Conservation (phyloP, 78 protist species). For the Polysphondylium violaceum region DNA sequence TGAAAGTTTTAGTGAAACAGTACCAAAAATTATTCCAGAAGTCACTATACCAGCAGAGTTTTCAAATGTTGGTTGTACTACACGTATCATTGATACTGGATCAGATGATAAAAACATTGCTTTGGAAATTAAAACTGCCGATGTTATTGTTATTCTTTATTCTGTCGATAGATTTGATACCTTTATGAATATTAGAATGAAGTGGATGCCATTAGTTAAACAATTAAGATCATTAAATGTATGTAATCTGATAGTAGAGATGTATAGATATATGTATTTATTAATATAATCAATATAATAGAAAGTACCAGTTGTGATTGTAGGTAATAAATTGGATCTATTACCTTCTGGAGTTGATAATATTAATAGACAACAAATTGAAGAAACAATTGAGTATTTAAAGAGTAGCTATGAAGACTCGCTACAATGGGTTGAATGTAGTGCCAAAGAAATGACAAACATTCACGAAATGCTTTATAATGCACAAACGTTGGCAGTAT, state of each 20-base stretch:
- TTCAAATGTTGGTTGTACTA: neutral
- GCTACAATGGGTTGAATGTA: constrained; percentile 32
- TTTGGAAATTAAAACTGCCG: constrained; percentile 40
- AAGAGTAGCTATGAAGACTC: constrained; percentile 15
- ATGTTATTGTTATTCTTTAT: constrained; percentile 48
- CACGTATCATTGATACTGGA: constrained; percentile 48
- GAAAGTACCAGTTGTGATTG: constrained; percentile 36
- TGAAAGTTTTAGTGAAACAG: constrained; percentile 9
- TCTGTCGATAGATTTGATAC: constrained; percentile 22
- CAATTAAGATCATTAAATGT: constrained; percentile 26
- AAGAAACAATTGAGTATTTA: constrained; percentile 33
- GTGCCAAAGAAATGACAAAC: neutral
- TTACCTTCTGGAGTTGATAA: neutral
- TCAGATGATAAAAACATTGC: constrained; percentile 5
- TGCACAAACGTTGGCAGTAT: constrained; percentile 7
- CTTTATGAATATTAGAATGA: constrained; percentile 45
- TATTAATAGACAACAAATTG: neutral
- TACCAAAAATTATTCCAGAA: constrained; percentile 48
- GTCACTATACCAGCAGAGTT: constrained; percentile 31
- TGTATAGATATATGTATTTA: neutral
- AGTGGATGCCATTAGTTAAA: constrained; percentile 63
- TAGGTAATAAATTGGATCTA: constrained; percentile 57
- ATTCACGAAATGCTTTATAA: constrained; percentile 4
- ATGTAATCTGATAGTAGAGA: neutral
- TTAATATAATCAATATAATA: neutral